phyloP scores from a whole-genome alignment of 257 asterid genomes.

The Nicotiana attenuata region DNA sequence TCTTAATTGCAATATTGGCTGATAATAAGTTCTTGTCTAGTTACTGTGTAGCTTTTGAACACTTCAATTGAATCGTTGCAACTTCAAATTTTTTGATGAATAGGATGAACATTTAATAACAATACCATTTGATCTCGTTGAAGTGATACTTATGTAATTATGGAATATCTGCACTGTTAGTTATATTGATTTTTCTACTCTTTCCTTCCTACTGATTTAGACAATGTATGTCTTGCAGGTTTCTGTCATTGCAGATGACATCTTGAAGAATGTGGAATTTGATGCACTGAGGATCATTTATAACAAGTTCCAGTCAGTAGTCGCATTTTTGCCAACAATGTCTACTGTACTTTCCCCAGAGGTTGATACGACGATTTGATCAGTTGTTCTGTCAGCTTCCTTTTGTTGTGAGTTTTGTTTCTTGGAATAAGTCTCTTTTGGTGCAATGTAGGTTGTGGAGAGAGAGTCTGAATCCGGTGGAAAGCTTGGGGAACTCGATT shows the following conservation, averaged over 20 bases:
- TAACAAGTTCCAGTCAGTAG: conserved; percentile 91
- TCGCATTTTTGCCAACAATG: conserved; percentile 60
- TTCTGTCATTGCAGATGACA: conserved; percentile 92
- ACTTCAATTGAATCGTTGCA: neutral
- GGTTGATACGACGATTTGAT: conserved; percentile 35
- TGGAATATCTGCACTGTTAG: neutral
- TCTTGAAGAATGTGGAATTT: conserved; percentile 80
- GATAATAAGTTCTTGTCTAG: neutral
- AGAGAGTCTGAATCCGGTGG: conserved; percentile 95
- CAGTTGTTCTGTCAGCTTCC: neutral
- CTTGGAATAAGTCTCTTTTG: conserved; percentile 8
- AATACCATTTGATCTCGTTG: neutral
- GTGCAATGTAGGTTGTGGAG: conserved; percentile 52
- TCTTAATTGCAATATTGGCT: neutral
- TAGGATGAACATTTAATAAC: neutral
- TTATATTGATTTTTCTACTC: neutral
- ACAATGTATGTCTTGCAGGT: conserved; percentile 43
- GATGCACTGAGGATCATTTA: conserved; percentile 79
- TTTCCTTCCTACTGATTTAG: neutral
- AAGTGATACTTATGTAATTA: neutral
- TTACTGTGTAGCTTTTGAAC: neutral
- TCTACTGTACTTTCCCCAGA: conserved; percentile 90
- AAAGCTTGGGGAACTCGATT: conserved; percentile 76
- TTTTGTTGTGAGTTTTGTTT: neutral
- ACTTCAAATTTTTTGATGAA: neutral